Base-by-base conservation (phyloP, 2,329 filamentous ascomycete genomes). In the Immersiporthe knoxdaviesiana region DNA sequence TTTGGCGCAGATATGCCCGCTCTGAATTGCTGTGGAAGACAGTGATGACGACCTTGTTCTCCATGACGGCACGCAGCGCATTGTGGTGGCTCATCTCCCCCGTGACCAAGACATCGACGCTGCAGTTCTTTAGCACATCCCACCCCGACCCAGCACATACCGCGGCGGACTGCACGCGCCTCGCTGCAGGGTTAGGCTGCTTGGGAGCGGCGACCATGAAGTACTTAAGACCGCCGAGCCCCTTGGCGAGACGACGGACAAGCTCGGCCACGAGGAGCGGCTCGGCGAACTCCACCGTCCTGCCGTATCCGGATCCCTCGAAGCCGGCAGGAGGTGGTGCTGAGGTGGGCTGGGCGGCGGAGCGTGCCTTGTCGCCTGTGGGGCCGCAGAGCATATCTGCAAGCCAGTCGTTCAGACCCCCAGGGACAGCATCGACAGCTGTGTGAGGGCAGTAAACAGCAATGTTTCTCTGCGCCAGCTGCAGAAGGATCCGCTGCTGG, bases 391-490 rank as follows among this genome's bases (percentile, higher is more conserved):
- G 88, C 63, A 97, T 90, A 76, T 97, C 92, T 70, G 93, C 93
- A 12, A 99, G 89, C 95, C 95, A 99, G 78, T 97, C 93, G 77
- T 94, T 97, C 74, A 99, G 88, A 4, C 96, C 96, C 24, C 90
- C 88, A 0, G 90, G 88, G 0, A 92, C 92, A 52, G 93, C 93
- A 79, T 99, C 96, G 58, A 98, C 89, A 18, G 96, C 95, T 0
- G 96, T 99, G 81, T 99, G 96, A 0, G 96, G 96, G 73, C 91
- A 94, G 83, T 98, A 99, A 68, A 99, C 94, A 73, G 94, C 97
- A 75, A 99, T 93, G 47, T 95, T 94, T 78, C 92, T 89, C 72
- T 92, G 91, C 61, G 91, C 92, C 16, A 99, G 87, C 59, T 91
- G 88, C 4, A 99, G 85, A 41, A 99, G 87, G 8, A 92, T 92